These are phyloP conservation scores for Phaeomoniella chlamydospora DNA, from an alignment of 2,329 filamentous ascomycete species.

Conservation along the genomic window DNA sequence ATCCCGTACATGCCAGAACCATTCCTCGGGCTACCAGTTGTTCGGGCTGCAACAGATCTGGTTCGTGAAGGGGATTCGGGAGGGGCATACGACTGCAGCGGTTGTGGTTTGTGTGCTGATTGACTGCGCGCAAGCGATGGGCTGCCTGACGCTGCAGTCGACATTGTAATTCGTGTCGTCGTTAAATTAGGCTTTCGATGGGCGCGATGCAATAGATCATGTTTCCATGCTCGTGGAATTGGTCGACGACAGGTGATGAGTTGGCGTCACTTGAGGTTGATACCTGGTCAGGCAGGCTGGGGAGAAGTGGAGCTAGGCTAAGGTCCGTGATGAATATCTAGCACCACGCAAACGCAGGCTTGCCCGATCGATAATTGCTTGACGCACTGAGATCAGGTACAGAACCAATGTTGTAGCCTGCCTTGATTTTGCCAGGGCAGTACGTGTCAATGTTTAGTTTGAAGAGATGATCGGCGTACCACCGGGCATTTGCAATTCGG, in stretches of 20 bases:
- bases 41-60: background rate
- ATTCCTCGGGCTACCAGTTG: slow-evolving; percentile 10
- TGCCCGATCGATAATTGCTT: too few relatives aligned
- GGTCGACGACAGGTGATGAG: background rate
- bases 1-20: slow-evolving; percentile 5
- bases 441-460: too few relatives aligned
- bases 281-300: too few relatives aligned
- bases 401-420: too few relatives aligned
- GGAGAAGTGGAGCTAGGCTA: too few relatives aligned
- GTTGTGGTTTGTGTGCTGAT: slow-evolving; percentile 21
- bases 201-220: background rate
- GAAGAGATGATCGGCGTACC: too few relatives aligned
- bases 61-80: background rate
- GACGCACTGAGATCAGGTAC: too few relatives aligned
- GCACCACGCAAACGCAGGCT: too few relatives aligned
- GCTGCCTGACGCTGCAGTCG: slow-evolving; percentile 30
- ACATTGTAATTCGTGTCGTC: slow-evolving; percentile 18
- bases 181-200: background rate
- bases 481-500: too few relatives aligned
- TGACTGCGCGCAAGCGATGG: slow-evolving; percentile 34
- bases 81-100: slow-evolving; percentile 2
- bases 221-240: background rate
- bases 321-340: too few relatives aligned
- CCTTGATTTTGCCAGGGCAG: too few relatives aligned
- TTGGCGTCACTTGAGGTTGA: background rate